Evolutionary conservation across 1,139 yeast genomes (phyloP).

Genomic region (Zygoascus meyerae): DNA sequence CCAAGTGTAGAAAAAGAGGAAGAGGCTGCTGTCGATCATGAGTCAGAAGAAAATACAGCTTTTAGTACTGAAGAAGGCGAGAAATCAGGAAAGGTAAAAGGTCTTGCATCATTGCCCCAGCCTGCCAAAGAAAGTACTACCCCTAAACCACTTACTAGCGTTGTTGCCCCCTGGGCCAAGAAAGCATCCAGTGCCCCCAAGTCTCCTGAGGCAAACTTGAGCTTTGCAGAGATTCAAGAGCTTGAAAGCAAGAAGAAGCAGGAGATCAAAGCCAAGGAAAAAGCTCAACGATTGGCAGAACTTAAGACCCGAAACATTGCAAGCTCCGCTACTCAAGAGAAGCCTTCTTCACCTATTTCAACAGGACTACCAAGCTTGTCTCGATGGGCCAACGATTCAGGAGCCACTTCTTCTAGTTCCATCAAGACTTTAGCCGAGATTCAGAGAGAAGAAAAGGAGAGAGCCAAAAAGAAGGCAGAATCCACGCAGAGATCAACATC

Average conservation of each 20-base stretch:
- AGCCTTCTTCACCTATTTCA: too few species aligned
- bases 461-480: slow-evolving; percentile 30
- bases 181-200: slow-evolving; percentile 31
- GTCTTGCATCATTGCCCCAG: slow-evolving; percentile 12
- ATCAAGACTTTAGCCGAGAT: slow-evolving; percentile 44
- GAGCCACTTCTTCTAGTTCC: slow-evolving; percentile 27
- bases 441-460: slow-evolving; percentile 41
- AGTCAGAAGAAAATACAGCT: slow-evolving; percentile 9
- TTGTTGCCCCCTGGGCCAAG: slow-evolving; percentile 43
- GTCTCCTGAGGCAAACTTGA: slow-evolving; percentile 38
- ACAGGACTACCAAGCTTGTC: slow-evolving; percentile 42
- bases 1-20: not conserved
- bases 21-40: slow-evolving; percentile 1
- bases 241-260: slow-evolving; percentile 44
- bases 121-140: slow-evolving; percentile 1
- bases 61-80: slow-evolving; percentile 11
- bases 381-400: slow-evolving; percentile 48
- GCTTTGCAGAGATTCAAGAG: slow-evolving; percentile 65
- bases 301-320: slow-evolving; percentile 16
- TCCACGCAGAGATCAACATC: not conserved
- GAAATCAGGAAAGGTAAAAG: too few species aligned
- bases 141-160: slow-evolving; percentile 15
- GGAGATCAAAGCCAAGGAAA: slow-evolving; percentile 6
- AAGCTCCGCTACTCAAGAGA: slow-evolving; percentile 15
- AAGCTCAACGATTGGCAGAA: slow-evolving; percentile 35